Base-by-base conservation (phyloP, 176 grass and related monocot genomes). In the Zizania latifolia region DNA sequence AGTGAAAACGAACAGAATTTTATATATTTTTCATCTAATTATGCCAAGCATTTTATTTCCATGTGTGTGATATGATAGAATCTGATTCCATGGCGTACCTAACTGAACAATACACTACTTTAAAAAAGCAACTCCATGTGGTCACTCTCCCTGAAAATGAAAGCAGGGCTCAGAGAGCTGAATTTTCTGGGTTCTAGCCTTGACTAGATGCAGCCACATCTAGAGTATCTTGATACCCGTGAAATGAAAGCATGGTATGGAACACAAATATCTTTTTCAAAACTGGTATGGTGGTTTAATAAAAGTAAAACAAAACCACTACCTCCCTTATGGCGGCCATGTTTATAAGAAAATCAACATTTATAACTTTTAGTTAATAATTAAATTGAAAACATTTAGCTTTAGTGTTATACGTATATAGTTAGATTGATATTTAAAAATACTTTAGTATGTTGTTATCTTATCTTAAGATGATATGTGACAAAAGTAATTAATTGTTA, bases 31-130 rank as follows among this genome's bases (percentile, higher is more conserved):
- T 6, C 43, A 24, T 45, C 12, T 30, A 17, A 50, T 24, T 74
- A 63, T 29, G 55, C 48, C 16, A 58, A 58, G 16, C 17, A 37
- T 61, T 31, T 34, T 0, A 51, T 63, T 54, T 41, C 24, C 43
- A 54, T 30, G 2, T 48, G 1, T 65, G n/a, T 40, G 14, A 14
- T 48, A 13, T 48, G 36, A 65, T 24, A 36, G 23, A 72, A 72
- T 41, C 62, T 15, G 46, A 77, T 78, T 65, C 58, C 29, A 81
- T 56, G 37, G 64, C 23, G 17, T 24, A 57, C 55, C 32, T 38
- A 72, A 17, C 16, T 54, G 28, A 66, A 21, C 6, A 23, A 36
- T 17, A 1, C 13, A 64, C 8, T 41, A 14, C 8, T 22, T 43
- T 27, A 17, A 36, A 5, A 11, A 0, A 54, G 8, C 4, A 44